Evolutionary conservation across 495 filamentous ascomycete genomes (phyloP).

Genomic region (Collariella sp.): DNA sequence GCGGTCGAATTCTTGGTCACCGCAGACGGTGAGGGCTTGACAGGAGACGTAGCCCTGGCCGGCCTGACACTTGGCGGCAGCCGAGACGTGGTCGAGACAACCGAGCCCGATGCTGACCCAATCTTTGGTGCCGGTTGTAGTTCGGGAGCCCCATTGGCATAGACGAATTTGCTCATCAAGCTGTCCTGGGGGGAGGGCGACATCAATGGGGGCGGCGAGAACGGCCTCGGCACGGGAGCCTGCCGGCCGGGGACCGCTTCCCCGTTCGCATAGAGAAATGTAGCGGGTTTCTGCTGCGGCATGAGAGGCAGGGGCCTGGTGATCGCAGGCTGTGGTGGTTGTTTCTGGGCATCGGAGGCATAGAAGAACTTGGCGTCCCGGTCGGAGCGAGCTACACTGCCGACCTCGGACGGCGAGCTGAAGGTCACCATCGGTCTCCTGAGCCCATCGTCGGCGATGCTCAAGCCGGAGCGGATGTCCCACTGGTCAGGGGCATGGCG

Average conservation of each 20-base stretch:
- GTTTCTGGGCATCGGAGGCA: conserved; percentile 57
- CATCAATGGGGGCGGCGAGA: conserved; percentile 27
- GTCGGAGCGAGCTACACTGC: conserved; percentile 20
- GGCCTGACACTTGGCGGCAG: conserved; percentile 22
- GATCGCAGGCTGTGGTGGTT: conserved; percentile 23
- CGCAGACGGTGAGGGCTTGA: conserved; percentile 30
- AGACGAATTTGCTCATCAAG: conserved; percentile 60
- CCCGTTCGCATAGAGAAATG: conserved; percentile 51
- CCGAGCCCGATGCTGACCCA: conserved; percentile 31
- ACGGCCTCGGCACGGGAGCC: conserved; percentile 17
- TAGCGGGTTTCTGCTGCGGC: conserved; percentile 34
- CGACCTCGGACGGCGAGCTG: conserved; percentile 24
- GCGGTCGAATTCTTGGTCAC: conserved; percentile 15
- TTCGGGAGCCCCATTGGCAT: conserved; percentile 54
- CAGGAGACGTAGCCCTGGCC: conserved; percentile 38
- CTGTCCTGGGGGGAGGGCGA: conserved; percentile 26
- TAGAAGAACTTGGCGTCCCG: conserved; percentile 64
- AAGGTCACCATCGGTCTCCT: conserved; percentile 26
- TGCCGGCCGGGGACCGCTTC: conserved; percentile 23
- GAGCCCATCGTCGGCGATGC: conserved; percentile 24
- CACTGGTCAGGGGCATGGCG: conserved; percentile 32
- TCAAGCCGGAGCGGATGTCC: conserved; percentile 33
- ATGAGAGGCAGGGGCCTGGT: conserved; percentile 15
- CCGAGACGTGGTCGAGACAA: conserved; percentile 35
- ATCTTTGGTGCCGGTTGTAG: conserved; percentile 20